Evolutionary conservation across 768 basidiomycete genomes (phyloP).

Genomic region (Podaxis sp.): DNA sequence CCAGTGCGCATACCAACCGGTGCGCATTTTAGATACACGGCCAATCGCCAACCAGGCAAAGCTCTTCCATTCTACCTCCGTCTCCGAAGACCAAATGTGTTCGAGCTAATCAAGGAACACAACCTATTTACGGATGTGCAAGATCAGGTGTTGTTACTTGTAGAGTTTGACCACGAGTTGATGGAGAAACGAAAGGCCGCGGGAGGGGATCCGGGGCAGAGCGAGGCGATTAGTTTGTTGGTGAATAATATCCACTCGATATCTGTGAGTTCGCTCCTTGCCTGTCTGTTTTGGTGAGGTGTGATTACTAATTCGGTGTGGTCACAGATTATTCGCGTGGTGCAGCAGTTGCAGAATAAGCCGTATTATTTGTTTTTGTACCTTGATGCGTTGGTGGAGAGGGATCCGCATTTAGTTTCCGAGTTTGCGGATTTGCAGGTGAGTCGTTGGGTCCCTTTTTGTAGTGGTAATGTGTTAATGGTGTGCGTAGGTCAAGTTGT

Average conservation of each 20-base stretch:
- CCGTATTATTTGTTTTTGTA: slow-evolving; percentile 90
- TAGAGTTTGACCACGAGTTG: slow-evolving; percentile 93
- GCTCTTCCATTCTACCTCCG: slow-evolving; percentile 89
- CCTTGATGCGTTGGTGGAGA: slow-evolving; percentile 85
- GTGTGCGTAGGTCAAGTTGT: slow-evolving; percentile 69
- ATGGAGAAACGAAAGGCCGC: slow-evolving; percentile 53
- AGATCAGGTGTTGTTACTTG: slow-evolving; percentile 87
- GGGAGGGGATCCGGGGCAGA: slow-evolving; percentile 38
- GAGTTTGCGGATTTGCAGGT: slow-evolving; percentile 87
- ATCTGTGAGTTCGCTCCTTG: slow-evolving; percentile 57
- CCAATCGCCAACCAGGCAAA: slow-evolving; percentile 91
- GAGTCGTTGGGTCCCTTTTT: slow-evolving; percentile 12
- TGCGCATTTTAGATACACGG: slow-evolving; percentile 50
- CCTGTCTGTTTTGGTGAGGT: not conserved
- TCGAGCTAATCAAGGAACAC: slow-evolving; percentile 90
- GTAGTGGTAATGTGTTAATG: not conserved
- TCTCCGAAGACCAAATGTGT: slow-evolving; percentile 84
- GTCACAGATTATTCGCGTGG: slow-evolving; percentile 77
- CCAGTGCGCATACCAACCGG: not conserved
- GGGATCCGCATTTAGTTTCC: slow-evolving; percentile 76
- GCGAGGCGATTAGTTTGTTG: slow-evolving; percentile 81
- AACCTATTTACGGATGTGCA: slow-evolving; percentile 94
- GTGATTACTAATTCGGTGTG: not conserved
- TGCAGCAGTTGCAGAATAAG: slow-evolving; percentile 75
- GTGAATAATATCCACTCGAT: slow-evolving; percentile 97